Percentiles rank a stretch among this genome's conserved stretches.
These are phyloP conservation scores for Boletus vinaceobasis DNA, from an alignment of 768 basidiomycete genomes.

Conservation along the genomic window DNA sequence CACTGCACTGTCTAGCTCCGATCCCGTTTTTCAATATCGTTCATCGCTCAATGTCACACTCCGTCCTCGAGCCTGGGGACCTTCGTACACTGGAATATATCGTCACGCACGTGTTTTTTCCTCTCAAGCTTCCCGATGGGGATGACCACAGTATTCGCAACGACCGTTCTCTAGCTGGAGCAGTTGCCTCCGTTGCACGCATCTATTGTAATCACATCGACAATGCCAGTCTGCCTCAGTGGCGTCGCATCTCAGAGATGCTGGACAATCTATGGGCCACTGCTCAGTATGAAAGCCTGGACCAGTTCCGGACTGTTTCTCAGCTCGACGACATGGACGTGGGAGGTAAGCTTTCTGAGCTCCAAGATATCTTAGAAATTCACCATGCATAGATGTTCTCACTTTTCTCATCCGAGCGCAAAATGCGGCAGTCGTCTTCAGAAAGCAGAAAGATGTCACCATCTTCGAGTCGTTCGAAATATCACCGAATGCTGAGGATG, in stretches of 20 bases:
- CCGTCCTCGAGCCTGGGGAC: slow-evolving; percentile 2
- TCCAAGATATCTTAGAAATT: neutral
- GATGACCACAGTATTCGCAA: slow-evolving; percentile 29
- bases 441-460: slow-evolving; percentile 26
- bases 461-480: slow-evolving; percentile 47
- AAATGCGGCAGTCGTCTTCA: slow-evolving; percentile 46
- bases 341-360: slow-evolving; percentile 12
- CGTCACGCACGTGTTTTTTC: slow-evolving; percentile 42
- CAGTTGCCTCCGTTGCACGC: slow-evolving; percentile 16
- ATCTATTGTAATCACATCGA: slow-evolving; percentile 16
- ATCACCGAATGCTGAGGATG: slow-evolving; percentile 32
- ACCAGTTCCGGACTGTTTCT: slow-evolving; percentile 5
- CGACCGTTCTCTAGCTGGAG: slow-evolving; percentile 27
- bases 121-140: slow-evolving; percentile 38
- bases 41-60: slow-evolving; percentile 2
- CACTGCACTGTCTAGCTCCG: neutral
- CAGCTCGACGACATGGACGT: slow-evolving; percentile 19
- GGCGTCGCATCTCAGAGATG: slow-evolving; percentile 34
- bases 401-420: slow-evolving; percentile 43
- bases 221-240: slow-evolving; percentile 14
- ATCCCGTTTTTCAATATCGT: neutral
- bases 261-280: slow-evolving; percentile 20
- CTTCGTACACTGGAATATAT: slow-evolving; percentile 26
- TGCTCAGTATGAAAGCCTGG: neutral
- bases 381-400: slow-evolving; percentile 31